Evolutionary conservation across 2,329 filamentous ascomycete genomes (phyloP), one percentile per base, ranked within the genome.

Genomic region (Botryosphaeria agaves): DNA sequence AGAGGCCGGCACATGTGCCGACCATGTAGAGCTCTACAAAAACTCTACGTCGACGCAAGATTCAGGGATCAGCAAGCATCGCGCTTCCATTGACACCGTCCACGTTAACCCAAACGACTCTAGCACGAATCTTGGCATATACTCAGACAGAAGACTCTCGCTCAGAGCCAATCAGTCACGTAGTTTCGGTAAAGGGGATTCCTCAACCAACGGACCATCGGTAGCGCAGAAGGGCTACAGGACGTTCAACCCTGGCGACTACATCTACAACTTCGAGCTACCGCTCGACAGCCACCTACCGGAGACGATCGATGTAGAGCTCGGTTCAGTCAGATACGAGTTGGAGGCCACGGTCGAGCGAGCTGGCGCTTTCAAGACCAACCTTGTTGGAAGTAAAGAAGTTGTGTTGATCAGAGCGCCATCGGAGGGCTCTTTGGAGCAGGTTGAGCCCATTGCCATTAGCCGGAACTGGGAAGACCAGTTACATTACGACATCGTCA

Each of bases 391-490:
- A 23, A 66, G 62, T 26, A 82, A 84, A 48, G 84, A 93, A 50
- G 74, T 94, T 3, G 69, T 68, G 6, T 72, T 94, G 28, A 82
- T 93, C 31, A 76, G 85, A 26, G 74, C 89, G 3, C 85, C 85
- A 0, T 73, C 87, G 29, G 83, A 92, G 53, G 71, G 84, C 27
- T 93, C 84, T 0, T 61, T 93, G 15, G 85, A 94, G 52, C 83
- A 83, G 52, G 77, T 84, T 16, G 85, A 94, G 48, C 85, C 85
- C 3, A 93, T 94, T 43, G 87, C 84, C 7, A 93, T 94, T 45
- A 87, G 80, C 39, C 67, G 85, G 14, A 84, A 82, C 37, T 94
- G 85, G 85, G 85, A 94, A 49, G 84, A 94, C 41, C 85, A 93
- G 46, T 62, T 94, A 18, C 83, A 91, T 46, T 94, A 94, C 55